Percentiles rank a stretch among this genome's conserved stretches.
These are phyloP conservation scores for Mucor racemosus DNA, from an alignment of 371 early-diverging fungal species.

Conservation along the genomic window DNA sequence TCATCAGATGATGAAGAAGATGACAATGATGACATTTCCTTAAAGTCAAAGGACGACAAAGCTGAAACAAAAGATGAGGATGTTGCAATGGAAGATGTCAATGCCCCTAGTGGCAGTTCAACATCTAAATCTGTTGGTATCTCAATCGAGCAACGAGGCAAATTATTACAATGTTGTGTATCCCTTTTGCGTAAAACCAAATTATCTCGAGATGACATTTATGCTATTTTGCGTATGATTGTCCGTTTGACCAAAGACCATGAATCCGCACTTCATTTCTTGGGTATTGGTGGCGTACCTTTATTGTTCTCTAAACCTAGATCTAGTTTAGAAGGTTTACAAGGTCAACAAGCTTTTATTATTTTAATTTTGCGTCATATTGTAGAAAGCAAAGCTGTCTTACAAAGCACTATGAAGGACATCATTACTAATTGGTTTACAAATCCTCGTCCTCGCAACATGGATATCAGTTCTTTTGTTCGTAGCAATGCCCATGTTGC, in stretches of 20 bases:
- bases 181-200: slow-evolving; percentile 50
- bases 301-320: slow-evolving; percentile 59
- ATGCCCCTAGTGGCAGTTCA: not conserved
- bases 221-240: slow-evolving; percentile 78
- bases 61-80: slow-evolving; percentile 13
- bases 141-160: slow-evolving; percentile 38
- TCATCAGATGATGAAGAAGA: slow-evolving; percentile 10
- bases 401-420: slow-evolving; percentile 75
- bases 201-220: slow-evolving; percentile 56
- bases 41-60: slow-evolving; percentile 2
- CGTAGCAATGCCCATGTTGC: slow-evolving; percentile 76
- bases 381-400: slow-evolving; percentile 72
- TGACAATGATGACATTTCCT: slow-evolving; percentile 25
- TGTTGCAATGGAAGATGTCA: slow-evolving; percentile 32
- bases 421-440: slow-evolving; percentile 79
- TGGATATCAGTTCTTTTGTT: slow-evolving; percentile 76
- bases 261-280: slow-evolving; percentile 67
- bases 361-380: slow-evolving; percentile 88
- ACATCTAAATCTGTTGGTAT: slow-evolving; percentile 2
- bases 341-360: slow-evolving; percentile 75
- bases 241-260: slow-evolving; percentile 81
- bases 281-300: slow-evolving; percentile 68
- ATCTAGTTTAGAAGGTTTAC: slow-evolving; percentile 58
- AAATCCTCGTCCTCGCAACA: slow-evolving; percentile 69
- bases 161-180: slow-evolving; percentile 50